Base-by-base conservation (phyloP, 1,284 basidiomycete species). In the Ceratobasidium theobromae region DNA sequence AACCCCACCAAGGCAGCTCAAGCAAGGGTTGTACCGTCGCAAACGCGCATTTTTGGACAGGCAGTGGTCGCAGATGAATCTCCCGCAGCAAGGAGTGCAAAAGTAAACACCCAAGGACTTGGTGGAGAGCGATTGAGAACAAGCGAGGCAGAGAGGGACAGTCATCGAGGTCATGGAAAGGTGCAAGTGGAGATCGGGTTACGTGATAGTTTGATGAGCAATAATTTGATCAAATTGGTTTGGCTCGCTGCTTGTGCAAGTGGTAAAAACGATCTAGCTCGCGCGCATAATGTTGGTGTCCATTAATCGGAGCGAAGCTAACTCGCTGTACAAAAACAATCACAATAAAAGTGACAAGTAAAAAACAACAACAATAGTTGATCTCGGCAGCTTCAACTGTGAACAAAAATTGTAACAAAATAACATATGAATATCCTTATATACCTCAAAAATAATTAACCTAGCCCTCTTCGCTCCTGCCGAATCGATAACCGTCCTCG, bases 1-100 rank as follows among this genome's bases (percentile, higher is more conserved):
- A 21, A 70, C 70, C 4, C 70, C 71, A 30, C 69, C 70, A 14
- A 71, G 49, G 35, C 71, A 72, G n/a, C 52, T 55, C 18, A 72
- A 66, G 53, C 71, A 72, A 45, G 71, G 71, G 46, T 71, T 66
- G 53, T 72, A 72, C 18, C 60, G 41, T 38, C 65, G 60, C 30
- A 72, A 51, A 18, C 71, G 60, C 1, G 71, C 70, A 46, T 72
- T 72, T 30, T 54, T 43, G 27, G 45, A 53, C 21, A 69, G 57
- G 53, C 71, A 72, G 5, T 40, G 43, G 25, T 55, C 46, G 53
- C 71, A 72, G 11, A 72, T 72, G n/a, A 45, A 18, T 18, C 70
- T 55, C 16, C 52, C 53, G 49, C 71, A 72, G 55, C 70, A 72
- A 23, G 51, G 54, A 1, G 71, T 72, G 21, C 38, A 40, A 32